Evolutionary conservation across 2,329 filamentous ascomycete genomes (phyloP), one percentile per base, ranked within the genome.

Genomic region (Chrysosporium queenslandicum): DNA sequence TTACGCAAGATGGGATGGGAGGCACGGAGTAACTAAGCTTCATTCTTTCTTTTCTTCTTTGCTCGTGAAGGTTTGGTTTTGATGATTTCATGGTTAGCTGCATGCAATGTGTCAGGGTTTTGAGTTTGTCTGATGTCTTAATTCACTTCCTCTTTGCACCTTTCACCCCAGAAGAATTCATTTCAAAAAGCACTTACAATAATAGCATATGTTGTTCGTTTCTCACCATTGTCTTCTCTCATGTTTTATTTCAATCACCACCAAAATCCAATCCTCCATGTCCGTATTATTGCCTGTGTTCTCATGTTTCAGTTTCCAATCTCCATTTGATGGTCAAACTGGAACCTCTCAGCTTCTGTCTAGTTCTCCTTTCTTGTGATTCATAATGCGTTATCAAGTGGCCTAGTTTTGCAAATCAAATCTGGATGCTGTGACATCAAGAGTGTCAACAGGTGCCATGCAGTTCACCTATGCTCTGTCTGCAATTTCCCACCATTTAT

Each of bases 171-270:
- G n/a, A 45, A 30, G 42, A 32, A 45, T 32, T 11, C n/a, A 8
- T 40, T 18, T 37, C 20, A 34, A 50, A 41, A 50, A 50, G 25
- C 32, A 27, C 25, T 32, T 21, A 45, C 42, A n/a, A 50, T 50
- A 42, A 40, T 50, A 25, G 34, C 37, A 41, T 40, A 21, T 50
- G 12, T 6, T 21, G 30, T 27, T 21, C 27, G 14, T 32, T 50
- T 34, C 37, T 30, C 2, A 27, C 14, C 14, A 8, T 11, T 41
- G 37, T 32, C 4, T 50, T 41, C 21, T 40, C 29, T 41, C 5
- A 16, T 8, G 23, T 34, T 46, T 2, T 36, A 4, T 36, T 34
- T 46, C 16, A 9, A n/a, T 30, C 3, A 20, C 23, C 12, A 14
- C 11, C n/a, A 30, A 30, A 45, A 45, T 23, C n/a, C n/a, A n/a